phyloP scores from a whole-genome alignment of 208 protist species.

The Leishmania arabica region DNA sequence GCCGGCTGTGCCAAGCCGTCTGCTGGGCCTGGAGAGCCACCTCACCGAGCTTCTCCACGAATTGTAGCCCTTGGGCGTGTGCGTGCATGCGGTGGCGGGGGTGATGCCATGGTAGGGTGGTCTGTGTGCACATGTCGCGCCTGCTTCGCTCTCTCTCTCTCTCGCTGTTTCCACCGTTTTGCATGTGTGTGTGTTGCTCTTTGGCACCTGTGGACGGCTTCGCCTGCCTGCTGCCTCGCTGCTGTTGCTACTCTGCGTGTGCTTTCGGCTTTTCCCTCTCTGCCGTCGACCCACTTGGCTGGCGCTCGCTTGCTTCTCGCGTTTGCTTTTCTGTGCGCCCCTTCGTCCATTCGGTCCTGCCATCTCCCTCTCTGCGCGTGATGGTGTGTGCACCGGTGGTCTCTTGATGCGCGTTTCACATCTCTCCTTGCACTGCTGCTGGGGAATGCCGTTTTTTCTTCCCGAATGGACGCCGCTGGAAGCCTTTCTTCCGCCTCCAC shows the following conservation, averaged over 20 bases:
- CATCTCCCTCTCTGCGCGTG: background rate
- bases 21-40: conserved; percentile 20
- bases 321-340: background rate
- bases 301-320: background rate
- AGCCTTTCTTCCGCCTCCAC: background rate
- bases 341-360: background rate
- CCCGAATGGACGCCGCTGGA: background rate
- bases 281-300: background rate
- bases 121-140: background rate
- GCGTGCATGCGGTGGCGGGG: background rate
- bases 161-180: background rate
- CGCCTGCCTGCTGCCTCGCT: background rate
- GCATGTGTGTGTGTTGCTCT: background rate
- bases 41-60: conserved; percentile 14
- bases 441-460: background rate
- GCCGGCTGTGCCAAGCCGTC: conserved; percentile 15
- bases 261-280: background rate
- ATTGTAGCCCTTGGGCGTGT: background rate
- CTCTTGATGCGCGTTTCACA: background rate
- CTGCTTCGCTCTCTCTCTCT: background rate
- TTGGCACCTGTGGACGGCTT: background rate
- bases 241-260: background rate
- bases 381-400: background rate
- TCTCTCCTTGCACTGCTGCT: background rate
- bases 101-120: background rate